Base-by-base conservation (phyloP, 1,284 basidiomycete genomes). In the Puccinia sorghi region DNA sequence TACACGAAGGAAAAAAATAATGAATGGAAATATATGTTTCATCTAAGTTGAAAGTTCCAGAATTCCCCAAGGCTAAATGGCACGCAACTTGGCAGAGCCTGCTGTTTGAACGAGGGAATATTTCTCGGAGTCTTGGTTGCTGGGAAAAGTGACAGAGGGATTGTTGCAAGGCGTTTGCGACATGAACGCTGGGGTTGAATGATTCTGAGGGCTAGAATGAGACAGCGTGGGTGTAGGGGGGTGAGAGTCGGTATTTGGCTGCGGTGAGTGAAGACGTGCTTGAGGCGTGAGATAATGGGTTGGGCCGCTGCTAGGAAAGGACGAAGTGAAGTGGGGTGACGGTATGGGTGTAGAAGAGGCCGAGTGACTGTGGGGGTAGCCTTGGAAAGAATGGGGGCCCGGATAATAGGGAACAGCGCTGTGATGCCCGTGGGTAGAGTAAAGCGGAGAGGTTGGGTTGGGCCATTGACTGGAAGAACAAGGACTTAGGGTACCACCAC, bases 211-310 rank as follows among this genome's bases (percentile, higher is more conserved):
- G n/a, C 57, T 50, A 43, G 54, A 63, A 59, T 73, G 56, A 27
- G 57, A 61, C 27, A 73, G 12, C 25, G 72, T 59, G 11, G 72
- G 72, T 6, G 72, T 73, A 25, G 54, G 43, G 11, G 72, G 72
- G 32, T 63, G 72, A 22, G 56, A 73, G 57, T 73, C 43, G 48
- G 72, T 9, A 32, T 73, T 56, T 43, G 56, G 54, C 17, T 37
- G 70, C 27, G 70, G 70, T 12, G 70, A 72, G 39, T 54, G 50
- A 25, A 72, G 52, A n/a, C 52, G 70, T 27, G 50, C 52, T 72
- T 56, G 70, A 25, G 70, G 15, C 12, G n/a, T 72, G 20, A 37
- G 52, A 43, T 57, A 57, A 54, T 72, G 70, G 13, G 50, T 17
- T 25, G 70, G 52, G 17, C 39, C 48, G n/a, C 50, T 54, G 4